Conservation (phyloP, 2,329 filamentous ascomycete genomes). For the Aspergillus sp. region DNA sequence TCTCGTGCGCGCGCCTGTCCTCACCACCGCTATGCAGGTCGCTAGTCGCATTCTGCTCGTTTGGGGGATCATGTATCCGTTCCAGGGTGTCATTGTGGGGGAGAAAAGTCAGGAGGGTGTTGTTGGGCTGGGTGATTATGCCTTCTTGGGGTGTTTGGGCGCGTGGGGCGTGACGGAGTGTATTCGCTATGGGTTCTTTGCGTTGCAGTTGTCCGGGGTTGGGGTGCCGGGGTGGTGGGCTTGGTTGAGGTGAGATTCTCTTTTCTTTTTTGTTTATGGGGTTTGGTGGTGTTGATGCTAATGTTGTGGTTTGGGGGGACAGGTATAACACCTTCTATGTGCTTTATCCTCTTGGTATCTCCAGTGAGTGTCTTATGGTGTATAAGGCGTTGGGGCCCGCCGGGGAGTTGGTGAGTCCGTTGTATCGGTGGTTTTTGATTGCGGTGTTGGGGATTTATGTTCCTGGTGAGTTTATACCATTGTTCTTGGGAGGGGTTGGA, state of each 20-base stretch:
- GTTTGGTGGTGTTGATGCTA: background rate
- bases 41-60: conserved; percentile 83
- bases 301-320: background rate
- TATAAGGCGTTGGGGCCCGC: conserved; percentile 66
- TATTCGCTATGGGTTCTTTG: conserved; percentile 90
- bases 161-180: conserved; percentile 93
- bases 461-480: conserved; percentile 61
- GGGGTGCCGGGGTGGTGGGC: conserved; percentile 67
- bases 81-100: conserved; percentile 58
- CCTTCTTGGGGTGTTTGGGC: conserved; percentile 57
- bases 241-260: conserved; percentile 54
- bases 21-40: conserved; percentile 90
- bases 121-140: conserved; percentile 37
- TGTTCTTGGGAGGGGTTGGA: too few species aligned
- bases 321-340: conserved; percentile 87
- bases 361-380: conserved; percentile 81
- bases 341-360: conserved; percentile 88
- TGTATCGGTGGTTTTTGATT: conserved; percentile 62
- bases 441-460: conserved; percentile 73
- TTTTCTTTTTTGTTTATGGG: too few species aligned
- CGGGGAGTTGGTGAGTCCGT: conserved; percentile 50
- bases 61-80: conserved; percentile 77
- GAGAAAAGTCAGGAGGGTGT: conserved; percentile 57
- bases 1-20: conserved; percentile 78
- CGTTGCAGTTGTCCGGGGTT: conserved; percentile 59